Base-by-base conservation (phyloP, 371 early-diverging fungal genomes). In the Coemansia sp. region DNA sequence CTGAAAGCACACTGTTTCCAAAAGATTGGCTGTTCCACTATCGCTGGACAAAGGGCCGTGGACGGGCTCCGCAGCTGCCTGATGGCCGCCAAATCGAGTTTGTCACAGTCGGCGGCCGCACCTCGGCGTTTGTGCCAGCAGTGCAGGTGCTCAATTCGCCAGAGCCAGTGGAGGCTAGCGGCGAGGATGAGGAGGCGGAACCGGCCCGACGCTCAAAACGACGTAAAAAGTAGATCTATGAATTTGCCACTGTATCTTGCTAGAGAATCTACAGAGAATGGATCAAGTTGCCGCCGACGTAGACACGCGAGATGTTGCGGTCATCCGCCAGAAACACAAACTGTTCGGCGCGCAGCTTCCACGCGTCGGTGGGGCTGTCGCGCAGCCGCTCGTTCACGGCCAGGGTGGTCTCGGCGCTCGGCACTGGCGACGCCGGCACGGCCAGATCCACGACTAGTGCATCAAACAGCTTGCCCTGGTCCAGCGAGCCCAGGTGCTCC, bases 381-480 rank as follows among this genome's bases (percentile, higher is more conserved):
- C 40, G 51, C 39, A 49, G 51, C 16, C 40, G 51, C 14, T 31
- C 16, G n/a, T 20, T 32, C 5, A 69, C 68, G 0, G 69, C 73
- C 4, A 59, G 57, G 1, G 67, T 65, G 49, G 53, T 31, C 32
- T 20, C 11, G 55, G 54, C 40, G 5, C 65, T 30, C 3, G 77
- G 73, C 9, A 76, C 69, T 4, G 73, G 77, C 59, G 77, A 76
- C 31, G n/a, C 38, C 5, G 14, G 52, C 16, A 38, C 65, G n/a
- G 38, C 51, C 35, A 89, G 71, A 69, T 93, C 89, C 4, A 94
- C 84, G 55, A 92, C 70, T 9, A 94, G 81, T 5, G 94, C 95
- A 79, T 96, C 97, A 81, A 96, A 93, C 8, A 90, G 84, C 76
- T 93, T 94, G 32, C 92, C 92, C 4, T 72, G 75, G 34, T 70